These are phyloP conservation scores for Sordariomycetes sp. DNA, from an alignment of 2,329 filamentous ascomycete genomes.

Conservation along the genomic window DNA sequence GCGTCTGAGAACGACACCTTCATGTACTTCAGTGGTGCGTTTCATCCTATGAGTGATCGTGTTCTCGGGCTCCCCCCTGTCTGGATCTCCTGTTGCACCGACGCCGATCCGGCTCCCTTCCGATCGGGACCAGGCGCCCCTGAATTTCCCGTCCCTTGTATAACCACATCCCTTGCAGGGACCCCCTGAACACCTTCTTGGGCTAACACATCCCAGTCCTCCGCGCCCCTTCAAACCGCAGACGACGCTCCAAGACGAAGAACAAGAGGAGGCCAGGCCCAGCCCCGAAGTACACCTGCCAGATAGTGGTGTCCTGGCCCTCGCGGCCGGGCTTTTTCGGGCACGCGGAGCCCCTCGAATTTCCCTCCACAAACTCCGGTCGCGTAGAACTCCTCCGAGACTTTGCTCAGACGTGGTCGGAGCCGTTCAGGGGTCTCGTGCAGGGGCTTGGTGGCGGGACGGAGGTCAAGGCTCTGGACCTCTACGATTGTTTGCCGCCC, in stretches of 20 bases:
- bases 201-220: neutral
- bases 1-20: conserved; percentile 39
- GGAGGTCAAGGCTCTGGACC: conserved; percentile 30
- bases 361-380: conserved; percentile 27
- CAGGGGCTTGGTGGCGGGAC: conserved; percentile 24
- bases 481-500: conserved; percentile 36
- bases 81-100: neutral
- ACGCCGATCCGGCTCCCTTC: neutral
- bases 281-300: conserved; percentile 27
- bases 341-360: conserved; percentile 18
- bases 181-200: neutral
- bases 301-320: conserved; percentile 43
- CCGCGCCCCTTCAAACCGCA: neutral
- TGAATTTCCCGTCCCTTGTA: neutral
- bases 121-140: neutral
- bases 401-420: conserved; percentile 33
- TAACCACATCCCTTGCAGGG: no score
- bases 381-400: conserved; percentile 28
- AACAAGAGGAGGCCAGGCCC: conserved; percentile 17
- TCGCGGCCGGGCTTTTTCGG: conserved; percentile 21
- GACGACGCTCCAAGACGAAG: conserved; percentile 24
- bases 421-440: conserved; percentile 33
- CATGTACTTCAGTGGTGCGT: conserved; percentile 39
- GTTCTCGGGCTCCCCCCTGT: neutral
- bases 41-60: neutral